phyloP scores from a whole-genome alignment of 345 rosid genomes.

The Syzygium jambos region DNA sequence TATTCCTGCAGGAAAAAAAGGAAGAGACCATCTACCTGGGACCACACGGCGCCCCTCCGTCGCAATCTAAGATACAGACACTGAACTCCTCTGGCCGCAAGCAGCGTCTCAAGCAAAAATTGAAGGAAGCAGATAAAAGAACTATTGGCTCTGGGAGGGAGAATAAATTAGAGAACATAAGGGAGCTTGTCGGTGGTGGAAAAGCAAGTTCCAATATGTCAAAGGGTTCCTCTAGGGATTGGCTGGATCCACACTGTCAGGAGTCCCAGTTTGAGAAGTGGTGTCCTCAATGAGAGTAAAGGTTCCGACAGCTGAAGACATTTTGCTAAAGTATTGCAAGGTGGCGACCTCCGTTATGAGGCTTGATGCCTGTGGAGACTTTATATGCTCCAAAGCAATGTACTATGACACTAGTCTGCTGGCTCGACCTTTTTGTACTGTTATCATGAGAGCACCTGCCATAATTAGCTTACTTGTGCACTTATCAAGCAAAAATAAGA shows the following conservation, averaged over 20 bases:
- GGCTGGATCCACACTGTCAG: conserved; percentile 93
- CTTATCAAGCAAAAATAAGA: background rate
- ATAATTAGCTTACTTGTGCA: background rate
- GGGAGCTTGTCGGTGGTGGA: conserved; percentile 61
- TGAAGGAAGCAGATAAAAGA: conserved; percentile 77
- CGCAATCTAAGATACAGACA: conserved; percentile 57
- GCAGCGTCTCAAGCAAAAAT: conserved; percentile 78
- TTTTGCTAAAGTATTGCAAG: background rate
- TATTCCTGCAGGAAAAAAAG: conserved; percentile 24
- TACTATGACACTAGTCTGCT: conserved; percentile 8
- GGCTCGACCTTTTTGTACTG: background rate
- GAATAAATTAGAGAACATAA: conserved; percentile 71
- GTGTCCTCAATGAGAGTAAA: conserved; percentile 24
- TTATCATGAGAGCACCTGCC: background rate
- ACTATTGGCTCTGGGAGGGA: conserved; percentile 61
- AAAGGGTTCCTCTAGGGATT: conserved; percentile 57
- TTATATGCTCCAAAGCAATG: conserved; percentile 5
- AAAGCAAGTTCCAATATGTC: conserved; percentile 28
- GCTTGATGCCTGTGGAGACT: conserved; percentile 2
- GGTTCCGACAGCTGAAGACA: background rate
- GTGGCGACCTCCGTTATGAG: background rate
- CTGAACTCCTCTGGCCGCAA: conserved; percentile 48
- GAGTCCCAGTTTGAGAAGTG: conserved; percentile 76
- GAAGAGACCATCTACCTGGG: conserved; percentile 87
- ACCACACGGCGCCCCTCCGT: conserved; percentile 90